Conservation (phyloP, 306 rosid genomes). For the Rubus idaeus region DNA sequence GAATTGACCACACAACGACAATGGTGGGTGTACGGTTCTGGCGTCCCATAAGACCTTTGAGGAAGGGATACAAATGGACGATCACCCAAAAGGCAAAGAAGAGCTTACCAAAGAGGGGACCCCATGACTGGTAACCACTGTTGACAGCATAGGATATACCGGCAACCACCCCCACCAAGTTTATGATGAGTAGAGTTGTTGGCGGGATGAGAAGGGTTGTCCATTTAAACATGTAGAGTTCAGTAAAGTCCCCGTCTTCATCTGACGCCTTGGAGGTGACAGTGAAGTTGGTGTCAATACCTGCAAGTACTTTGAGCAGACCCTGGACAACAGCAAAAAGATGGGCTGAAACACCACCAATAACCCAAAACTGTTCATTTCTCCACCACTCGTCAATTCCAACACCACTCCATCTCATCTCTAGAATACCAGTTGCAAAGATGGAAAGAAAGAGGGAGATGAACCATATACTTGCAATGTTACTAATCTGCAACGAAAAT, state of each 20-base stretch:
- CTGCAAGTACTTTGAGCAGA: constrained; percentile 89
- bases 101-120: constrained; percentile 93
- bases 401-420: constrained; percentile 99
- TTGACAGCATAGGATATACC: constrained; percentile 90
- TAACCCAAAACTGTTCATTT: constrained; percentile 98
- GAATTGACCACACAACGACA: constrained; percentile 89
- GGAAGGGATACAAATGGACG: constrained; percentile 90
- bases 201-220: constrained; percentile 96
- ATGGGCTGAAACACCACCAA: constrained; percentile 93
- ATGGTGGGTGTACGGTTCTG: constrained; percentile 95
- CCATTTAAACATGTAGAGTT: constrained; percentile 96
- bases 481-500: constrained; percentile 73
- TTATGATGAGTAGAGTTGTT: constrained; percentile 83
- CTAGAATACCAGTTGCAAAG: constrained; percentile 93
- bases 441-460: constrained; percentile 92
- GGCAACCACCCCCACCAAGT: constrained; percentile 91
- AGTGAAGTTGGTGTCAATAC: constrained; percentile 96
- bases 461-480: constrained; percentile 96
- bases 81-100: constrained; percentile 99
- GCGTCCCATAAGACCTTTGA: constrained; percentile 98
- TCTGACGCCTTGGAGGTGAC: constrained; percentile 97
- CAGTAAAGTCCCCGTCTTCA: constrained; percentile 84
- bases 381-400: constrained; percentile 99
- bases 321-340: constrained; percentile 94
- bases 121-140: constrained; percentile 99